Conservation (phyloP, 192 early-diverging fungal genomes). For the Jimgerdemannia lactiflua region DNA sequence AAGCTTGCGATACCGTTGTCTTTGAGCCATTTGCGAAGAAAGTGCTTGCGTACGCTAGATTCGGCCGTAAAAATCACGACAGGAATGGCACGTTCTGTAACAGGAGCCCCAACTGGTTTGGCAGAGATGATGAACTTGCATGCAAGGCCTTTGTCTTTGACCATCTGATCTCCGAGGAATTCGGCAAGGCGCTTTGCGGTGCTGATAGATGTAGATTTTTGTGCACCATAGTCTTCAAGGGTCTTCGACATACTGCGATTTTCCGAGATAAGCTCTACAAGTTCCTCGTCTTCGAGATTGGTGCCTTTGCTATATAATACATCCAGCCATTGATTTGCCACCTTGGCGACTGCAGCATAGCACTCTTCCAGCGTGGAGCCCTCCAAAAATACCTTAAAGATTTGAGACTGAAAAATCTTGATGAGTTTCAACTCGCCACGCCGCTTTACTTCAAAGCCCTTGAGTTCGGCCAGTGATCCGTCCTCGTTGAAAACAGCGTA, state of each 20-base stretch:
- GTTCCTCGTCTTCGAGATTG: constrained; percentile 78
- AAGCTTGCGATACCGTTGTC: constrained; percentile 69
- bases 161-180: constrained; percentile 98
- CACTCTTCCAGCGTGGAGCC: constrained; percentile 84
- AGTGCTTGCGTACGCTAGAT: constrained; percentile 68
- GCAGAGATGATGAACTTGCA: constrained; percentile 94
- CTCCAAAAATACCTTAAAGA: constrained; percentile 93
- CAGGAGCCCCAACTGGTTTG: constrained; percentile 78
- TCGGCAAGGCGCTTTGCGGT: constrained; percentile 94
- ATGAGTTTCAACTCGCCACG: constrained; percentile 98
- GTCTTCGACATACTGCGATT: constrained; percentile 96
- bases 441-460: constrained; percentile 99
- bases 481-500: constrained; percentile 98
- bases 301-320: constrained; percentile 83
- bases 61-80: constrained; percentile 94
- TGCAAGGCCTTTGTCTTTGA: constrained; percentile 93
- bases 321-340: constrained; percentile 95
- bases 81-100: constrained; percentile 93
- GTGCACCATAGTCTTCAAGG: constrained; percentile 88
- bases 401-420: constrained; percentile 95
- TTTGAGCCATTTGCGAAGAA: constrained; percentile 90
- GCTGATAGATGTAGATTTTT: constrained; percentile 94
- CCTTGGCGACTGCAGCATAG: constrained; percentile 83
- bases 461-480: constrained; percentile 92
- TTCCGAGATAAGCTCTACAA: constrained; percentile 97